Percentiles rank a stretch among this genome's conserved stretches.
These are phyloP conservation scores for Isoetes engelmannii DNA, from an alignment of 83 land plant genomes.

Conservation along the genomic window DNA sequence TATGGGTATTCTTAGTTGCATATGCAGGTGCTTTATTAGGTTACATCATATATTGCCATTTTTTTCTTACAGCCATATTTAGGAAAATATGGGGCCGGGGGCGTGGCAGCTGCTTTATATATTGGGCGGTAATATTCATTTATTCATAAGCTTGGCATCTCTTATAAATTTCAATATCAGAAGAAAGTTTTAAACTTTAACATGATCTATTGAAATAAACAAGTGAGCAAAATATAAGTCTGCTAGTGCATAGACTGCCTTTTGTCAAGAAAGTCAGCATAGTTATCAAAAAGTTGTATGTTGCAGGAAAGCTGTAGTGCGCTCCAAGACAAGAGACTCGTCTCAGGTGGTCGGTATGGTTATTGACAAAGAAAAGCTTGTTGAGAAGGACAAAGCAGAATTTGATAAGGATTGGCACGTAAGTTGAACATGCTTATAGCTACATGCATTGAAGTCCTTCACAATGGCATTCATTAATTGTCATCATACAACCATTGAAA, in stretches of 20 bases:
- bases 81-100: constrained; percentile 87
- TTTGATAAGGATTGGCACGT: constrained; percentile 40
- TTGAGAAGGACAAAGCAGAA: constrained; percentile 25
- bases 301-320: constrained; percentile 44
- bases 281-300: too few relatives aligned
- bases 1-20: background rate
- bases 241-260: background rate
- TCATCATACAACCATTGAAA: background rate
- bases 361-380: constrained; percentile 37
- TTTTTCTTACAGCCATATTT: constrained; percentile 55
- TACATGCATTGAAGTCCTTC: background rate
- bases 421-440: background rate
- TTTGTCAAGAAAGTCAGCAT: too few relatives aligned
- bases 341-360: constrained; percentile 41
- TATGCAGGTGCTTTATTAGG: background rate
- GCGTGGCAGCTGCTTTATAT: constrained; percentile 60
- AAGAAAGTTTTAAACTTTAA: background rate
- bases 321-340: constrained; percentile 55
- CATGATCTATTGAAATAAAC: background rate
- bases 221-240: background rate
- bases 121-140: constrained; percentile 47
- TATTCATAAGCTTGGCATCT: background rate
- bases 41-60: background rate
- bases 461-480: background rate
- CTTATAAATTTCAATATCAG: background rate